These are phyloP conservation scores for Apophysomyces trapeziformis DNA, from an alignment of 371 early-diverging fungal genomes.

Conservation along the genomic window DNA sequence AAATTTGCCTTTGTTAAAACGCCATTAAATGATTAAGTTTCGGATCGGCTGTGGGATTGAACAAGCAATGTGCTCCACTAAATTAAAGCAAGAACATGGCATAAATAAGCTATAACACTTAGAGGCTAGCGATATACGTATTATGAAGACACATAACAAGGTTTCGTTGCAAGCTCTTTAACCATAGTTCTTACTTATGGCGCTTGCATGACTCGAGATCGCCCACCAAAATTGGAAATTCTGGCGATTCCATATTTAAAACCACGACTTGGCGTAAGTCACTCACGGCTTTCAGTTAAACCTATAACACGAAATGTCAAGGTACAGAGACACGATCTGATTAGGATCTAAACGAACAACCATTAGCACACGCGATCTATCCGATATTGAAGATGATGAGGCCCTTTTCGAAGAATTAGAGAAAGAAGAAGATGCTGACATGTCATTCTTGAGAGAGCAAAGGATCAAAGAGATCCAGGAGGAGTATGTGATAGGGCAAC, in stretches of 20 bases:
- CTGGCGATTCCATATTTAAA: neutral
- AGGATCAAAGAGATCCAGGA: slow-evolving; percentile 66
- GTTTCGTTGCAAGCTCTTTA: no score
- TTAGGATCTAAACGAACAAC: neutral
- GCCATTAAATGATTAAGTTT: no score
- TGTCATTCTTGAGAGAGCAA: slow-evolving; percentile 59
- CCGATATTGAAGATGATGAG: slow-evolving; percentile 58
- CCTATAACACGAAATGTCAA: neutral
- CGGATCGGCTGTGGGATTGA: no score
- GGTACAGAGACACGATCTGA: neutral
- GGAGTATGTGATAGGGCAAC: slow-evolving; percentile 47
- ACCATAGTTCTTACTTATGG: no score
- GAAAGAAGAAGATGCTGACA: slow-evolving; percentile 59
- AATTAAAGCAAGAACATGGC: no score
- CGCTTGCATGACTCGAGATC: no score
- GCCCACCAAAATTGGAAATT: neutral
- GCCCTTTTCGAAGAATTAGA: slow-evolving; percentile 71
- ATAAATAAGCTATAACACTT: no score
- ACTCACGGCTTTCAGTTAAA: neutral
- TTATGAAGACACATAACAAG: no score
- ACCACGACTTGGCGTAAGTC: slow-evolving; percentile 6
- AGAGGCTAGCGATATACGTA: no score
- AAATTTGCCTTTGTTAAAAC: no score
- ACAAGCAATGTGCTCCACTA: no score
- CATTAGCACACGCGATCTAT: slow-evolving; percentile 17